A percentile compares a stretch with the other conserved stretches of the same genome.
Conservation (phyloP, 2,329 filamentous ascomycete species). For the Chaetomium strumarium region DNA sequence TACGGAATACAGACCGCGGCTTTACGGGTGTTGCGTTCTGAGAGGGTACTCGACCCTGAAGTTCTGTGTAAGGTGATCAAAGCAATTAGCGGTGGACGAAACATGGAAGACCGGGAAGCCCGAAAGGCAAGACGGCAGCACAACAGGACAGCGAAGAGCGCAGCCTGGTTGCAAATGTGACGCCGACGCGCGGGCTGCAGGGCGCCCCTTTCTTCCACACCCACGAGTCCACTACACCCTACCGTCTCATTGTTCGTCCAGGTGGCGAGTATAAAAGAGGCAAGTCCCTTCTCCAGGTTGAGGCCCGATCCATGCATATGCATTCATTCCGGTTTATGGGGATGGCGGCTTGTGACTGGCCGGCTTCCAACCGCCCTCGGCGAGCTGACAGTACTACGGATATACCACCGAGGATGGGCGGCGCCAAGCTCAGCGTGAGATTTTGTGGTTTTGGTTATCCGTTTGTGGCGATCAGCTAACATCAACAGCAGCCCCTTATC, state of each 20-base stretch:
- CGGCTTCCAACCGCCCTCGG: slow-evolving; percentile 3
- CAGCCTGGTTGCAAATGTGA: slow-evolving; percentile 9
- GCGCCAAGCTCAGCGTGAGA: no score
- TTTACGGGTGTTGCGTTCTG: neutral
- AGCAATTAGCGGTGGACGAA: slow-evolving; percentile 12
- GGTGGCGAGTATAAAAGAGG: neutral
- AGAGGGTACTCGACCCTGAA: neutral
- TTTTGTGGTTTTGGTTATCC: no score
- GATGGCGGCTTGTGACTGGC: slow-evolving; percentile 13
- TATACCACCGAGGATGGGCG: neutral
- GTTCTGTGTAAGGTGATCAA: slow-evolving; percentile 7
- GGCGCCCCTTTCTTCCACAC: neutral
- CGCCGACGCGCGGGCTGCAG: slow-evolving; percentile 15
- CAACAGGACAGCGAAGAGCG: neutral
- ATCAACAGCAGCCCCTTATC: no score
- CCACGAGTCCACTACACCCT: no score
- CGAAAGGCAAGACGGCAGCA: neutral
- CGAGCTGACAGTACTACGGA: slow-evolving; percentile 1
- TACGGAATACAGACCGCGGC: neutral
- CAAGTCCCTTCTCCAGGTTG: slow-evolving; percentile 19
- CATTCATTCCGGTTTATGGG: slow-evolving; percentile 13
- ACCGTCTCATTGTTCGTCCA: slow-evolving; percentile 4
- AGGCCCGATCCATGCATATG: slow-evolving; percentile 15
- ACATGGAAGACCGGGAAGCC: neutral
- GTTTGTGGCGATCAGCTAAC: no score